Percentiles rank a stretch among this genome's conserved stretches.
Conservation (phyloP, 345 rosid genomes). For the Brassica rapa region DNA sequence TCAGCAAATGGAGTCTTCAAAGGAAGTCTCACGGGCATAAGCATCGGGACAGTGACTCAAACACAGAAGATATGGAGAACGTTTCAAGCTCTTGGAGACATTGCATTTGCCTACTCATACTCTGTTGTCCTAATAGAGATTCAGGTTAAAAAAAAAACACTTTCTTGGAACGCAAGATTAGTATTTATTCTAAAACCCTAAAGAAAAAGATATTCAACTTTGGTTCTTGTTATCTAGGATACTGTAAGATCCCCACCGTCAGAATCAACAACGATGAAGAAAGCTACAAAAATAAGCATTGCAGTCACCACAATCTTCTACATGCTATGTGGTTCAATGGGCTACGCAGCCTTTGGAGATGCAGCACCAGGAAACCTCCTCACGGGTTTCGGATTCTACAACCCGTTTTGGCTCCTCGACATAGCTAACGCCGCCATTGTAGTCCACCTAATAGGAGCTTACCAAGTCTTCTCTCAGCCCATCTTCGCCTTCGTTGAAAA, state of each 20-base stretch:
- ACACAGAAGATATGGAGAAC: constrained; percentile 80
- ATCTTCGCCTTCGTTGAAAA: constrained; percentile 70
- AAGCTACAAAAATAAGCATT: constrained; percentile 46
- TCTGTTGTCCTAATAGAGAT: constrained; percentile 75
- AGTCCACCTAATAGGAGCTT: constrained; percentile 71
- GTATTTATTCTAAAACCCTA: not conserved
- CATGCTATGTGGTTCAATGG: constrained; percentile 70
- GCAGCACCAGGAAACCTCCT: constrained; percentile 70
- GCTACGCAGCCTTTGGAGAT: constrained; percentile 77
- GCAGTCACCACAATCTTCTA: constrained; percentile 48
- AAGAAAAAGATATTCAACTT: not conserved
- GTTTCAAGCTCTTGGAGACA: constrained; percentile 83
- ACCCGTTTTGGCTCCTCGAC: constrained; percentile 77
- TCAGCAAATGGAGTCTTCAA: constrained; percentile 53
- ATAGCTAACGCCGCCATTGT: constrained; percentile 69
- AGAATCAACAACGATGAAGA: constrained; percentile 50
- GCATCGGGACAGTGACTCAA: constrained; percentile 60
- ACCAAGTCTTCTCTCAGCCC: constrained; percentile 77
- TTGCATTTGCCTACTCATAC: constrained; percentile 86
- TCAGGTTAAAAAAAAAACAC: constrained; percentile 49
- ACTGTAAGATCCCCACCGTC: constrained; percentile 52
- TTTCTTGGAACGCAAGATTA: not conserved
- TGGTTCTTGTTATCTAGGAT: constrained; percentile 31
- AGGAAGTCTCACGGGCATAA: constrained; percentile 79
- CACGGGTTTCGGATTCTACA: constrained; percentile 73